phyloP scores from a whole-genome alignment of 345 rosid species.

The Eucalyptus erythrocorys region DNA sequence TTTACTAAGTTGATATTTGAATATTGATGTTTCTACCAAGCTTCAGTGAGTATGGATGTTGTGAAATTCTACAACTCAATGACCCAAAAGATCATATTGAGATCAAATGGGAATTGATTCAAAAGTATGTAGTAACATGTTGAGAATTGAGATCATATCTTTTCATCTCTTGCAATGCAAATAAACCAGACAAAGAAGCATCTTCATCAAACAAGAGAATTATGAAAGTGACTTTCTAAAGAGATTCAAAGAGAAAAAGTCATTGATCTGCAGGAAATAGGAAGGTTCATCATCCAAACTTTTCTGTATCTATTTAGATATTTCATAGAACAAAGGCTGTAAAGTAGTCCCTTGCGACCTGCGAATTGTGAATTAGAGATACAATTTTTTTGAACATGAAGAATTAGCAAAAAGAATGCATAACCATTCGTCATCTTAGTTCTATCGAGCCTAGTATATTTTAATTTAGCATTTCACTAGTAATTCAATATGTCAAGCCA shows the following conservation, averaged over 20 bases:
- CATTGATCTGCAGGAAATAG: neutral
- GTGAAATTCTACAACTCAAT: neutral
- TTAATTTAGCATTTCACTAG: neutral
- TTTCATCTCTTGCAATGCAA: neutral
- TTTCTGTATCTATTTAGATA: neutral
- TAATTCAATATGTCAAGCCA: neutral
- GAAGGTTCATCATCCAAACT: neutral
- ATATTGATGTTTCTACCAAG: neutral
- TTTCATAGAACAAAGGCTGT: neutral
- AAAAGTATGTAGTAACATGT: neutral
- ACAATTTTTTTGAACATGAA: neutral
- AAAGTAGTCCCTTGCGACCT: neutral
- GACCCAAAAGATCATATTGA: neutral
- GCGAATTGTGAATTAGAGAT: neutral
- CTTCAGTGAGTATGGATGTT: neutral
- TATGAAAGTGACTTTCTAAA: neutral
- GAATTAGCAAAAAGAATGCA: neutral
- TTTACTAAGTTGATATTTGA: neutral
- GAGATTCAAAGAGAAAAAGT: neutral
- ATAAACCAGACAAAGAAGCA: neutral
- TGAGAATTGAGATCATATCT: neutral
- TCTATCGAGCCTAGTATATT: neutral
- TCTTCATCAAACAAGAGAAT: neutral
- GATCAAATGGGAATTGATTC: neutral
- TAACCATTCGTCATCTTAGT: neutral